Conservation (phyloP, 164 flowering plant species). For the Amborella trichopoda region DNA sequence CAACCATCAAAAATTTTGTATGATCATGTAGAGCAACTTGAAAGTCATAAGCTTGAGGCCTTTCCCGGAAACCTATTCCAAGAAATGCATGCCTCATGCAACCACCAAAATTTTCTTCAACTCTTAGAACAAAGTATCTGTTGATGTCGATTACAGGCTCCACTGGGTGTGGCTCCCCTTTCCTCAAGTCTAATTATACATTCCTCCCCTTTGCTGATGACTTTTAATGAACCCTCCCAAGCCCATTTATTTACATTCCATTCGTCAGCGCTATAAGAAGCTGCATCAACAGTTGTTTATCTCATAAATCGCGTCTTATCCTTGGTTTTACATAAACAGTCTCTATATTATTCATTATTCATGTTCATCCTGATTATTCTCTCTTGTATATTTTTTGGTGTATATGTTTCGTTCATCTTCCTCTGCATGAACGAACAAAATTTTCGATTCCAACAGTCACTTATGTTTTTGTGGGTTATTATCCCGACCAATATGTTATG, state of each 20-base stretch:
- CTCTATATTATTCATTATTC: no score
- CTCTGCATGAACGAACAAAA: no score
- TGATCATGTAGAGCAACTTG: conserved; percentile 99
- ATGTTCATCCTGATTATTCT: no score
- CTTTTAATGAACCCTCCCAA: conserved; percentile 90
- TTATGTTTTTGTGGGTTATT: no score
- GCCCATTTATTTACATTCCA: conserved; percentile 99
- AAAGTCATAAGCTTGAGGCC: conserved; percentile 92
- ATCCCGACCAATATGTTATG: no score
- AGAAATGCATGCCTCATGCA: conserved; percentile 92
- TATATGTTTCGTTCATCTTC: no score
- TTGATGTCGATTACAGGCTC: conserved; percentile 97
- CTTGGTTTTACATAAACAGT: no score
- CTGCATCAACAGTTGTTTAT: no score
- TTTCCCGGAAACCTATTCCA: conserved; percentile 94
- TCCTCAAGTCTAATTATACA: conserved; percentile 87
- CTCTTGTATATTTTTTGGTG: no score
- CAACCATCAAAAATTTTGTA: no score
- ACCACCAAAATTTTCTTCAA: conserved; percentile 93
- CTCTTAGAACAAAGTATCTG: conserved; percentile 97
- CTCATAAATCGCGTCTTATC: no score
- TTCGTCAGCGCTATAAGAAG: conserved; percentile 91
- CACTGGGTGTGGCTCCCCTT: conserved; percentile 95
- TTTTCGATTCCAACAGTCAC: no score
- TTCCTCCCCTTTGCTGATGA: conserved; percentile 90